These are phyloP conservation scores for Talaromyces sp. DNA, from an alignment of 2,329 filamentous ascomycete genomes.

Conservation along the genomic window DNA sequence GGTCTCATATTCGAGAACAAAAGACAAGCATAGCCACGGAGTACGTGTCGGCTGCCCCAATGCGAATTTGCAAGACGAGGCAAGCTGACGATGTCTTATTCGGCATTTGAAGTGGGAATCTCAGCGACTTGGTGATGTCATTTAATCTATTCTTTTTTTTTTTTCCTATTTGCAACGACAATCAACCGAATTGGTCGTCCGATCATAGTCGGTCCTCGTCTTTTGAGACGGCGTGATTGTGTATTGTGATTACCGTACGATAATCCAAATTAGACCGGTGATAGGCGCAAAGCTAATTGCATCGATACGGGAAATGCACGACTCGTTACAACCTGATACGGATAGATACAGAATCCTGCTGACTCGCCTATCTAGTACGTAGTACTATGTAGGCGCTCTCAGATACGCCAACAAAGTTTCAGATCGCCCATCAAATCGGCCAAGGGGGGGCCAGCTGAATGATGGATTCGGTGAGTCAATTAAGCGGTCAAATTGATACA, in stretches of 20 bases:
- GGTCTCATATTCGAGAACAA: background rate
- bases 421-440: background rate
- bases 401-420: constrained; percentile 8
- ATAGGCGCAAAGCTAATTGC: constrained; percentile 2
- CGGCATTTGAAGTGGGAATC: background rate
- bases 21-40: background rate
- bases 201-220: background rate
- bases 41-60: background rate
- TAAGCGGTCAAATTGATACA: constrained; percentile 6
- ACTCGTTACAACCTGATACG: background rate
- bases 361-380: background rate
- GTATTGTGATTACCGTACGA: constrained; percentile 2
- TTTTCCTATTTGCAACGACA: too few relatives aligned
- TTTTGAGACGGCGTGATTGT: background rate
- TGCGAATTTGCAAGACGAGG: background rate
- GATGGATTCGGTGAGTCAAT: constrained; percentile 10
- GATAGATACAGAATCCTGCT: background rate
- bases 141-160: background rate
- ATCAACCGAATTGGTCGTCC: background rate
- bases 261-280: background rate
- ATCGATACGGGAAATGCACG: background rate
- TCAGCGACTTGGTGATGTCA: background rate
- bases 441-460: constrained; percentile 6
- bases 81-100: background rate
- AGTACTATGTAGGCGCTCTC: background rate